Evolutionary conservation across 176 grass and related monocot species (phyloP), one percentile per base, ranked within the genome.

Genomic region (Juncus inflexus): DNA sequence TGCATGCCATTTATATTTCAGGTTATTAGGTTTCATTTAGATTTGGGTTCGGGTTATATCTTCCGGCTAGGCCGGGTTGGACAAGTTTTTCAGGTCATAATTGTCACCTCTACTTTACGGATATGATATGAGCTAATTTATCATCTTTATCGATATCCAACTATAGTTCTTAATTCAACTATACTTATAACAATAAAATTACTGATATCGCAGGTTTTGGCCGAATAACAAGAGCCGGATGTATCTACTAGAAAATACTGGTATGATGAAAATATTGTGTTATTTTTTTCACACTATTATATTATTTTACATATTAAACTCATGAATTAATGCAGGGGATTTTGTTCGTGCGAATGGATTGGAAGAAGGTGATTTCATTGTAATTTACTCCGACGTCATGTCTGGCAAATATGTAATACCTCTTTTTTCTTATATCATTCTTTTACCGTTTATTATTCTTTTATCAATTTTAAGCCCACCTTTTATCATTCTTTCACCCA

Each of bases 171-270:
- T 28, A 28, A 28, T 28, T 28, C 19, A 28, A 28, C 19, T 28
- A 28, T 28, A 28, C 1, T 28, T 28, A 28, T 28, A 28, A 47
- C 9, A 47, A 47, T 47, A 9, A 47, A 47, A 47, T 9, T 3
- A 55, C 42, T 74, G 28, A 43, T 28, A 28, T 45, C 49, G 62
- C 75, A 99, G 94, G 60, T 99, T 89, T 67, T 99, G 94, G 94
- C 94, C 94, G 8, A 99, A 99, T 72, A 99, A 99, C 80, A 92
- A 99, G 85, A 99, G 94, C 78, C 89, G 94, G 19, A 99, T 99
- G 94, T 92, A 99, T 80, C 85, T 99, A 43, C 60, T 99, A 3
- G 88, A 99, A 74, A 92, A 92, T 13, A 99, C 92, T 0, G 92
- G 92, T 85, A 73, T 77, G 72, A 15, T 11, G 9, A 49, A 67